These are phyloP conservation scores for Chrysopogon serrulatus DNA, from an alignment of 176 grass and related monocot species.

Conservation along the genomic window DNA sequence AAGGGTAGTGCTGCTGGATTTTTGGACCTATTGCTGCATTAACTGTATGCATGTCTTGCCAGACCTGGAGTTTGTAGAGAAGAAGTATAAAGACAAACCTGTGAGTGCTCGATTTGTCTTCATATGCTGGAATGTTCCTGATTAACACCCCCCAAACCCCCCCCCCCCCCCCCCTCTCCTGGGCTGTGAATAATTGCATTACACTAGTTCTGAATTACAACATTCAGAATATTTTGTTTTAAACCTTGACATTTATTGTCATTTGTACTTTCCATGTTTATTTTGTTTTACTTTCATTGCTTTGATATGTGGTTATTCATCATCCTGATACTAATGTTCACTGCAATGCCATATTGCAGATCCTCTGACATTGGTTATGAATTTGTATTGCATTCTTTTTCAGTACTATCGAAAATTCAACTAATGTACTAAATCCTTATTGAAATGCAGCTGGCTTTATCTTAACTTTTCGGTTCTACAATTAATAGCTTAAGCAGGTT, in stretches of 20 bases:
- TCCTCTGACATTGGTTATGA: not conserved
- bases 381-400: not conserved
- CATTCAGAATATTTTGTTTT: not conserved
- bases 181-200: not conserved
- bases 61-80: slow-evolving; percentile 89
- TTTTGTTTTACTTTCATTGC: not conserved
- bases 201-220: not conserved
- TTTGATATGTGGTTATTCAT: not conserved
- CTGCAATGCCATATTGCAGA: not conserved
- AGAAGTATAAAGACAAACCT: slow-evolving; percentile 82
- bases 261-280: not conserved
- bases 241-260: not conserved
- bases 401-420: not conserved
- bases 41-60: slow-evolving; percentile 99
- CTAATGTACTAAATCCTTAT: not conserved
- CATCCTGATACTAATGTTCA: not conserved
- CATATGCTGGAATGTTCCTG: not conserved
- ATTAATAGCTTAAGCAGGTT: not conserved
- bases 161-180: no score
- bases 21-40: slow-evolving; percentile 99
- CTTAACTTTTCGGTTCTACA: not conserved
- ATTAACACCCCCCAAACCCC: no score
- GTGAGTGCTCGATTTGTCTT: slow-evolving; percentile 47
- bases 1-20: slow-evolving; percentile 85
- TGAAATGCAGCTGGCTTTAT: not conserved